A percentile compares a stretch with the other conserved stretches of the same genome.
phyloP scores from a whole-genome alignment of 192 early-diverging fungal genomes.

The Coemansia javaensis region DNA sequence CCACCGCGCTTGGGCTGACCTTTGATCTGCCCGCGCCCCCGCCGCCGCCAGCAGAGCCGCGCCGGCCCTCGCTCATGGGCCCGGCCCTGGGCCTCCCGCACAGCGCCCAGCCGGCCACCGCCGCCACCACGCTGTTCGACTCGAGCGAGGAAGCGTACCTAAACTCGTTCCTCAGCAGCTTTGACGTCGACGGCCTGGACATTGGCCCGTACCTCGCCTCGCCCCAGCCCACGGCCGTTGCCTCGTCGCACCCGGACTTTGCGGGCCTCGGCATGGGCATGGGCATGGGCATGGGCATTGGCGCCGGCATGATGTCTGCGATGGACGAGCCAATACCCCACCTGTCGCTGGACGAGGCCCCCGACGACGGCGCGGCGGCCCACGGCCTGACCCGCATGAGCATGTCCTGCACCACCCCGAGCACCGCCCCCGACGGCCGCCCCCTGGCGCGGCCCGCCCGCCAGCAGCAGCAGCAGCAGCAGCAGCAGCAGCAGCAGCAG shows the following conservation, averaged over 20 bases:
- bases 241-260: slow-evolving; percentile 32
- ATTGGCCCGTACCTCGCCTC: slow-evolving; percentile 25
- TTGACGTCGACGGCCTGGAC: slow-evolving; percentile 39
- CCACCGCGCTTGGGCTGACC: slow-evolving; percentile 10
- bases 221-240: slow-evolving; percentile 32
- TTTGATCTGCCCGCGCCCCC: not conserved
- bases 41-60: not conserved
- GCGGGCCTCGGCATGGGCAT: slow-evolving; percentile 22
- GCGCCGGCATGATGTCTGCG: slow-evolving; percentile 44
- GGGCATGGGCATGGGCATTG: slow-evolving; percentile 40
- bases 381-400: slow-evolving; percentile 17
- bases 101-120: no score
- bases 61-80: no score
- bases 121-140: slow-evolving; percentile 22
- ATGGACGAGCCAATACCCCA: slow-evolving; percentile 50
- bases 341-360: slow-evolving; percentile 32
- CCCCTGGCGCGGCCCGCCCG: not conserved
- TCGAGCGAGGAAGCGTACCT: slow-evolving; percentile 44
- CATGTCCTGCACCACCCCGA: not conserved
- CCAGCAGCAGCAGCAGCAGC: not conserved
- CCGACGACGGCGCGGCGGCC: slow-evolving; percentile 14
- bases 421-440: not conserved
- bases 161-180: slow-evolving; percentile 47
- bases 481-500: no score
- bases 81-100: no score